Base-by-base conservation (phyloP, 768 basidiomycete species). In the Grammothele lineata region DNA sequence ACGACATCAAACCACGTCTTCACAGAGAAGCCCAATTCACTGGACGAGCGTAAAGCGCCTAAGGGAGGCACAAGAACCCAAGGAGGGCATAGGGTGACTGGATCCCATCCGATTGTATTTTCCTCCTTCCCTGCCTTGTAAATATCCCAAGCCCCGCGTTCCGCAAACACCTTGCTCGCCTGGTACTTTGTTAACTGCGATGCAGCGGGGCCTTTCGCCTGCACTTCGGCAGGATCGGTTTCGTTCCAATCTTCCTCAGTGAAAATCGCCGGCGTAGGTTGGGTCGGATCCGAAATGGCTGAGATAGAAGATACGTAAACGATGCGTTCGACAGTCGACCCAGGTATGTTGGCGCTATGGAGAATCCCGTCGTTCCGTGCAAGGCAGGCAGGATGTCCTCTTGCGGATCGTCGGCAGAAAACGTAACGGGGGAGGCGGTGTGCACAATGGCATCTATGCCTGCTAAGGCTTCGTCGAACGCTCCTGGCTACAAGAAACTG, bases 381-480 rank as follows among this genome's bases (percentile, higher is more conserved):
- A 91, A 74, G 22, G 89, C 88, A 4, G 89, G 88, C 15, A 62
- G 63, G 51, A 88, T 80, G 25, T 86, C 55, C 48, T 85, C 82
- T 6, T 66, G 49, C 4, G 69, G 65, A 34, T 79, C 71, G 18
- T 68, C 66, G 2, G 67, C 70, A 1, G 72, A 64, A 17, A 68
- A 51, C 43, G 73, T 66, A 56, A 81, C 33, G 8, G 30, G 30
- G 30, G 30, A 32, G 30, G 30, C 30, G 15, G 15, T 32, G 30
- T 32, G 30, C 9, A 69, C 74, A 37, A 92, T 75, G 0, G 74
- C 88, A 45, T 85, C 80, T 4, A 89, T 78, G 0, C 75, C 86
- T 60, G 80, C 77, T 49, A 90, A 82, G 1, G 80, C 86, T 40
- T 87, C 80, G 57, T 91, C 86, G 51, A 89, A 92, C 1, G 82